Evolutionary conservation across 2,329 filamentous ascomycete genomes (phyloP).

Genomic region (Dendryphion nanum): DNA sequence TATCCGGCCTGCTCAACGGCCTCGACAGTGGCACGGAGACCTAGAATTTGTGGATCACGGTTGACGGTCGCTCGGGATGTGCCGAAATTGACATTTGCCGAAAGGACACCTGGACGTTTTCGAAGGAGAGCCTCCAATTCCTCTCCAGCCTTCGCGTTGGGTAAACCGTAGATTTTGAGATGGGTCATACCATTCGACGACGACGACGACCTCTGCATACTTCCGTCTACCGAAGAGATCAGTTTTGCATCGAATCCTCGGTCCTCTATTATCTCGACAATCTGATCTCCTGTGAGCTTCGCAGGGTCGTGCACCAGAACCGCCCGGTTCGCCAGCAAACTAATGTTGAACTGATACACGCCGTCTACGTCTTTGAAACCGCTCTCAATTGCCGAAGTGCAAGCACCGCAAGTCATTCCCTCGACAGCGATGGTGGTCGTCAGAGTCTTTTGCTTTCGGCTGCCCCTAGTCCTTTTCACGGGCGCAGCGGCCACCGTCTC

Average conservation of each 20-base stretch:
- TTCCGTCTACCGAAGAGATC: slow-evolving; percentile 70
- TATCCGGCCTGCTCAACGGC: slow-evolving; percentile 77
- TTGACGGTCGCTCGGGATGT: slow-evolving; percentile 72
- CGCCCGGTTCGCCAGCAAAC: slow-evolving; percentile 85
- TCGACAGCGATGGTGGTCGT: slow-evolving; percentile 87
- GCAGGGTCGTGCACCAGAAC: slow-evolving; percentile 79
- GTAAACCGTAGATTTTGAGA: slow-evolving; percentile 80
- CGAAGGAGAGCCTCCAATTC: slow-evolving; percentile 68
- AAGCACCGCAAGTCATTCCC: slow-evolving; percentile 97
- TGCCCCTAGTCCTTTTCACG: slow-evolving; percentile 28
- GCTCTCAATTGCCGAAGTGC: slow-evolving; percentile 85
- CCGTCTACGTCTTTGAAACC: slow-evolving; percentile 78
- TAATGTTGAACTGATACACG: slow-evolving; percentile 88
- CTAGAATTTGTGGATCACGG: slow-evolving; percentile 69
- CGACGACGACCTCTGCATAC: slow-evolving; percentile 51
- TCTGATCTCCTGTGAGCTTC: slow-evolving; percentile 69
- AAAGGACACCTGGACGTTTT: slow-evolving; percentile 67
- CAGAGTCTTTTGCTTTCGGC: slow-evolving; percentile 49
- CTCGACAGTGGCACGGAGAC: slow-evolving; percentile 80
- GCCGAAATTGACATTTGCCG: slow-evolving; percentile 71
- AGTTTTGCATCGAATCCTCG: slow-evolving; percentile 83
- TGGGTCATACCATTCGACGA: slow-evolving; percentile 63
- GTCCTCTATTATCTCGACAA: slow-evolving; percentile 82
- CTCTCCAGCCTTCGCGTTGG: slow-evolving; percentile 69
- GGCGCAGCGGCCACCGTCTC: slow-evolving; percentile 59